Conservation (phyloP, 1,139 yeast species). For the Diutina ranongensis region DNA sequence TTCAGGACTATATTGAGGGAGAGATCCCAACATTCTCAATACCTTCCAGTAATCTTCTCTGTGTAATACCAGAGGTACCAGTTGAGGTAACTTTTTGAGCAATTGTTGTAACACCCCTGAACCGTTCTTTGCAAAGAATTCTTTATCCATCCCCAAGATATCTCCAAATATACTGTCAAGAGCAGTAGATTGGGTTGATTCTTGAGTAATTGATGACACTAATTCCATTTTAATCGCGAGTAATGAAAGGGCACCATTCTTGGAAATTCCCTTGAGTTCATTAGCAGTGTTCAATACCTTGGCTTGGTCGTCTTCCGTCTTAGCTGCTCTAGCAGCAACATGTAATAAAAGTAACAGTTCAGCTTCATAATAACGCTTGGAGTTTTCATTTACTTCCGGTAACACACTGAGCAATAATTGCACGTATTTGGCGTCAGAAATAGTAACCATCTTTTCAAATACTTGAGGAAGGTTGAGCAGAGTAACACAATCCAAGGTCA, state of each 20-base stretch:
- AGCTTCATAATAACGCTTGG: conserved; percentile 38
- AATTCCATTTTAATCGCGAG: not conserved
- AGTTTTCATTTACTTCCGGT: conserved; percentile 23
- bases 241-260: not conserved
- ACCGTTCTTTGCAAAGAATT: conserved; percentile 34
- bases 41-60: conserved; percentile 55
- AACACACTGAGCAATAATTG: conserved; percentile 17
- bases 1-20: conserved; percentile 36
- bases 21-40: conserved; percentile 45
- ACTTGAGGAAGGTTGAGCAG: conserved; percentile 48
- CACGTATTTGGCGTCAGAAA: conserved; percentile 17
- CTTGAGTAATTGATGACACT: not conserved
- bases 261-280: conserved; percentile 9
- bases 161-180: not conserved
- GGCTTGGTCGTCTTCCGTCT: not conserved
- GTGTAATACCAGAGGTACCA: conserved; percentile 32
- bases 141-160: conserved; percentile 22
- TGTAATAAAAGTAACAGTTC: conserved; percentile 49
- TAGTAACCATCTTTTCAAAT: conserved; percentile 31
- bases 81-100: conserved; percentile 27
- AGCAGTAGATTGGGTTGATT: not conserved
- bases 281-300: conserved; percentile 14
- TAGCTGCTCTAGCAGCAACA: conserved; percentile 20
- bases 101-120: conserved; percentile 42
- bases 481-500: conserved; percentile 72